Evolutionary conservation across 345 rosid species (phyloP), one percentile per base, ranked within the genome.

Genomic region (Lenwebbia sp.): DNA sequence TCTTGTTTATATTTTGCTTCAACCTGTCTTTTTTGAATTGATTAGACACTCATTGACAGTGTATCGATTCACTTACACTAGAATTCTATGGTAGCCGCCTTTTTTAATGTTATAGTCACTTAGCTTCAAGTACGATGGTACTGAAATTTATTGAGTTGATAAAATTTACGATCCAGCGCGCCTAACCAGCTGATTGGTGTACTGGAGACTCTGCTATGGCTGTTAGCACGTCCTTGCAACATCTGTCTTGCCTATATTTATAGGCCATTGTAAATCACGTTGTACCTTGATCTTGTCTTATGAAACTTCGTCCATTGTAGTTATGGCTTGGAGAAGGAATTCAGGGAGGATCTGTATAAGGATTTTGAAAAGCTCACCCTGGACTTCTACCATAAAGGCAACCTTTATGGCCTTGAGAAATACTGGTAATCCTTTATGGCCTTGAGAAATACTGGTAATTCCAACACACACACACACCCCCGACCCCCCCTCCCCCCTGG

Each of bases 401-500:
- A 95, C 85, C 90, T 93, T 76, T 97, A 96, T 85, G 99, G 99
- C 90, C 96, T 97, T 57, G 99, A 97, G 91, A 97, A 97, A 86
- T 97, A 95, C 87, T 97, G 99, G 99, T 96, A 93, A 87, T 33
- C 22, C 47, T 94, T 76, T 97, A 97, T 85, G 99, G 99, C 90
- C 96, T 97, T 60, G 99, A 97, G 91, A 97, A 97, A 86, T 97
- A 95, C 87, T 97, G 99, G 99, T 96, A 93, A 87, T 37, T 26
- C 52, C 47, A 44, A 40, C 5, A n/a, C n/a, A n/a, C n/a, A n/a
- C 41, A 40, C 41, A 41, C 47, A 4, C 1, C 41, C 4, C 4
- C 41, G 5, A 41, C 47, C 50, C 50, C 50, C 50, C 50, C 10
- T 0, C 50, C 10, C 50, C 50, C 50, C 6, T n/a, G n/a, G n/a